Percentiles rank a stretch among this genome's conserved stretches.
These are phyloP conservation scores for Aspergillus conjunctus DNA, from an alignment of 495 filamentous ascomycete genomes.

Conservation along the genomic window DNA sequence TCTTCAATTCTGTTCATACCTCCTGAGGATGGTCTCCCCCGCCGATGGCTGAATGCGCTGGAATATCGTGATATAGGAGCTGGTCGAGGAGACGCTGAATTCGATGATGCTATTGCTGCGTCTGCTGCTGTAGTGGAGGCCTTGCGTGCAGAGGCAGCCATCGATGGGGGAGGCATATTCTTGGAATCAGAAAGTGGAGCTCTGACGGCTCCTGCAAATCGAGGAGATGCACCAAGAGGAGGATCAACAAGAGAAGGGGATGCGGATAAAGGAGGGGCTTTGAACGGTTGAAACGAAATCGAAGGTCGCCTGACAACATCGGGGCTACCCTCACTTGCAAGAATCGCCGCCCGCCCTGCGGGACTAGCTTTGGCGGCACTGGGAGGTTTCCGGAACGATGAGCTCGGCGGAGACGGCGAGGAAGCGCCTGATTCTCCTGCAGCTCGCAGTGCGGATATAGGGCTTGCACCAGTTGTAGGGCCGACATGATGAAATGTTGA, in stretches of 20 bases:
- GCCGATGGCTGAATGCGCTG: slow-evolving; percentile 87
- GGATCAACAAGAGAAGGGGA: slow-evolving; percentile 69
- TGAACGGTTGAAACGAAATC: slow-evolving; percentile 92
- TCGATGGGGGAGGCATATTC: slow-evolving; percentile 60
- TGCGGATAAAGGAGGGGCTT: slow-evolving; percentile 89
- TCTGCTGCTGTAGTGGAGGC: slow-evolving; percentile 54
- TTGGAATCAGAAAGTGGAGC: slow-evolving; percentile 62
- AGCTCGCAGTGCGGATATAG: slow-evolving; percentile 79
- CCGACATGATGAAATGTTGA: slow-evolving; percentile 90
- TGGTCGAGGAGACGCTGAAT: slow-evolving; percentile 73
- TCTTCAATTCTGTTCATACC: slow-evolving; percentile 74
- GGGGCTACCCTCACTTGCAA: slow-evolving; percentile 54
- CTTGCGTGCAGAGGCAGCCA: slow-evolving; percentile 41
- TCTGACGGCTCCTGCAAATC: slow-evolving; percentile 53
- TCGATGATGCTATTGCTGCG: slow-evolving; percentile 59
- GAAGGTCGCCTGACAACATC: slow-evolving; percentile 72
- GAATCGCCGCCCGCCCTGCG: slow-evolving; percentile 61
- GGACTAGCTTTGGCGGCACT: slow-evolving; percentile 60
- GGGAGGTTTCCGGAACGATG: slow-evolving; percentile 62
- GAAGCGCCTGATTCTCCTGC: slow-evolving; percentile 57
- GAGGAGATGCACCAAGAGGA: slow-evolving; percentile 61
- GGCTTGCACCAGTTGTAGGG: slow-evolving; percentile 73
- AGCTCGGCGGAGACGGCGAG: slow-evolving; percentile 51
- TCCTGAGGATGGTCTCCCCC: slow-evolving; percentile 72
- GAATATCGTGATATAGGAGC: slow-evolving; percentile 68